Percentiles rank a stretch among this genome's conserved stretches.
phyloP scores from a whole-genome alignment of 106 monocot genomes.

The Phalaenopsis equestris region DNA sequence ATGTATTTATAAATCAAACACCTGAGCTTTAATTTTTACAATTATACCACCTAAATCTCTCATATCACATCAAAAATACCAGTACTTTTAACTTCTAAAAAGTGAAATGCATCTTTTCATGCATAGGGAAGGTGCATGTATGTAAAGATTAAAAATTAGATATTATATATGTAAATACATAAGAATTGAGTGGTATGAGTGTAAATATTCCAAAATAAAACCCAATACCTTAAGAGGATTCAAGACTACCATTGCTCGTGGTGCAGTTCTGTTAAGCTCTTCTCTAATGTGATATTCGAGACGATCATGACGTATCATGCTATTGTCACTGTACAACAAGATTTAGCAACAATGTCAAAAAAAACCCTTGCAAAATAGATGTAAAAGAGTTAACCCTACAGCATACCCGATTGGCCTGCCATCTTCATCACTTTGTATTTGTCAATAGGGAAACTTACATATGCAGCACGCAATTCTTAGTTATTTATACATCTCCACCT shows the following conservation, averaged over 20 bases:
- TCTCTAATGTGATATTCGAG: slow-evolving; percentile 95
- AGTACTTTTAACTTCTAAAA: no score
- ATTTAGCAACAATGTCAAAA: neutral
- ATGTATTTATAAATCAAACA: no score
- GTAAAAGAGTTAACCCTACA: neutral
- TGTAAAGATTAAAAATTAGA: no score
- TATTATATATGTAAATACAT: no score
- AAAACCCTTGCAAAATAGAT: neutral
- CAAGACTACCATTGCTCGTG: slow-evolving; percentile 77
- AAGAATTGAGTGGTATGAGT: no score
- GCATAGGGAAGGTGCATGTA: no score
- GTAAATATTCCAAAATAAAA: neutral
- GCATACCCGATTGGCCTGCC: neutral
- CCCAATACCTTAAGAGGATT: slow-evolving; percentile 81
- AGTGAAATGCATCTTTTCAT: no score
- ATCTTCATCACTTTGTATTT: neutral
- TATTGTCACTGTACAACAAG: slow-evolving; percentile 78
- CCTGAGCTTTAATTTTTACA: no score
- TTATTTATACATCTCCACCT: no score
- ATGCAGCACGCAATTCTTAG: no score
- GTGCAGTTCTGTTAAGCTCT: slow-evolving; percentile 81
- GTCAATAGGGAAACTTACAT: neutral
- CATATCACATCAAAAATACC: no score
- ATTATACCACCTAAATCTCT: no score
- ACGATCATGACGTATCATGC: slow-evolving; percentile 72